These are phyloP conservation scores for Colletotrichum tamarilloi DNA, from an alignment of 2,329 filamentous ascomycete genomes.

Conservation along the genomic window DNA sequence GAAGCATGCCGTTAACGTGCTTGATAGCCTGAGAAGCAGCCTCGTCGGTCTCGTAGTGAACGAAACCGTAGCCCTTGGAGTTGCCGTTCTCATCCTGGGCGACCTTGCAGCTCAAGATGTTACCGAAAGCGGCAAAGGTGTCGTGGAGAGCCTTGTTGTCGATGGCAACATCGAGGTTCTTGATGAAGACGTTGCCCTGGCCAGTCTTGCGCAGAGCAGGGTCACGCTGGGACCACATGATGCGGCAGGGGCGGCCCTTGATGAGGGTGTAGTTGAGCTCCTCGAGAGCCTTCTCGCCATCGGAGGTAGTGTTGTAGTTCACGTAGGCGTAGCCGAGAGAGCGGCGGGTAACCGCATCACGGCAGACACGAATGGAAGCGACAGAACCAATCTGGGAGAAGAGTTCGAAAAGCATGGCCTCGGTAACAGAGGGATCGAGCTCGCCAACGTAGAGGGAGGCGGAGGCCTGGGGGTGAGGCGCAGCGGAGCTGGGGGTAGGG, in stretches of 20 bases:
- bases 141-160: slow-evolving; percentile 99
- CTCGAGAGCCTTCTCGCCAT: slow-evolving; percentile 98
- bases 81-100: slow-evolving; percentile 96
- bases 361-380: slow-evolving; percentile 99
- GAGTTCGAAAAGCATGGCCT: slow-evolving; percentile 99
- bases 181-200: slow-evolving; percentile 99
- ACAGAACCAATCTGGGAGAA: slow-evolving; percentile 99
- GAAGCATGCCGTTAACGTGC: slow-evolving; percentile 98
- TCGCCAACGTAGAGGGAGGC: slow-evolving; percentile 99
- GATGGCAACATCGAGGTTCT: slow-evolving; percentile 98
- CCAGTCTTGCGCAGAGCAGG: slow-evolving; percentile 99
- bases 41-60: slow-evolving; percentile 99
- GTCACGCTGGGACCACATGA: slow-evolving; percentile 99
- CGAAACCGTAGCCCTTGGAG: slow-evolving; percentile 99
- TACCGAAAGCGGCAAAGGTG: slow-evolving; percentile 98
- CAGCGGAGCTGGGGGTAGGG: slow-evolving; percentile 79
- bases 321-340: slow-evolving; percentile 99
- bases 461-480: slow-evolving; percentile 86
- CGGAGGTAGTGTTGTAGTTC: slow-evolving; percentile 98
- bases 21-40: slow-evolving; percentile 97
- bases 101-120: slow-evolving; percentile 99
- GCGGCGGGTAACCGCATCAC: slow-evolving; percentile 97
- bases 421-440: slow-evolving; percentile 96
- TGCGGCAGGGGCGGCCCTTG: slow-evolving; percentile 98
- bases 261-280: slow-evolving; percentile 99